phyloP scores from a whole-genome alignment of 495 filamentous ascomycete genomes.

The Aspergillus wentii region DNA sequence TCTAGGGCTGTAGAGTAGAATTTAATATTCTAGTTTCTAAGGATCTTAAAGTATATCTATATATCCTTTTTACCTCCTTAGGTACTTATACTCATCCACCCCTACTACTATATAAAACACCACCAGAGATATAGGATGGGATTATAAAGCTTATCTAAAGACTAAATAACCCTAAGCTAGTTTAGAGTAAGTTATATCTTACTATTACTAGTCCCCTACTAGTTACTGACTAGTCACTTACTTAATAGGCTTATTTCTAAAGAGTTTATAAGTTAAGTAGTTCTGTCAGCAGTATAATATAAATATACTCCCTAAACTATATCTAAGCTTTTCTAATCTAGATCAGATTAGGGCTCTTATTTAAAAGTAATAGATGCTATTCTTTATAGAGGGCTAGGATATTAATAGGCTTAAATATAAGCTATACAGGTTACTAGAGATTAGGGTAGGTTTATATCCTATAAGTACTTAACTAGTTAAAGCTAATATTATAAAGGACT shows the following conservation, averaged over 20 bases:
- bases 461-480: not conserved
- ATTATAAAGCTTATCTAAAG: constrained; percentile 3
- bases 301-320: constrained; percentile 6
- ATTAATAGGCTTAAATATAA: constrained; percentile 6
- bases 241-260: constrained; percentile 7
- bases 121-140: constrained; percentile 2
- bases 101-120: constrained; percentile 2
- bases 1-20: constrained; percentile 2
- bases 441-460: constrained; percentile 2
- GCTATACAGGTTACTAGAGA: not conserved
- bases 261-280: constrained; percentile 4
- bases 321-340: constrained; percentile 6
- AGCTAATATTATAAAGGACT: not conserved
- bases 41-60: constrained; percentile 4
- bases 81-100: constrained; percentile 4
- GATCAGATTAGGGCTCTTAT: constrained; percentile 7
- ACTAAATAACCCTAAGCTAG: not conserved
- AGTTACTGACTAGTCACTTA: constrained; percentile 3
- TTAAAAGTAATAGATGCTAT: constrained; percentile 5
- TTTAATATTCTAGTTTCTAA: constrained; percentile 7
- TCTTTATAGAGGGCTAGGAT: constrained; percentile 4
- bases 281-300: constrained; percentile 7
- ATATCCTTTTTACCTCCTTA: constrained; percentile 6
- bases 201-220: constrained; percentile 1
- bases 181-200: constrained; percentile 8